These are phyloP conservation scores for Thalassia testudinum DNA, from an alignment of 116 monocot species.

Conservation along the genomic window DNA sequence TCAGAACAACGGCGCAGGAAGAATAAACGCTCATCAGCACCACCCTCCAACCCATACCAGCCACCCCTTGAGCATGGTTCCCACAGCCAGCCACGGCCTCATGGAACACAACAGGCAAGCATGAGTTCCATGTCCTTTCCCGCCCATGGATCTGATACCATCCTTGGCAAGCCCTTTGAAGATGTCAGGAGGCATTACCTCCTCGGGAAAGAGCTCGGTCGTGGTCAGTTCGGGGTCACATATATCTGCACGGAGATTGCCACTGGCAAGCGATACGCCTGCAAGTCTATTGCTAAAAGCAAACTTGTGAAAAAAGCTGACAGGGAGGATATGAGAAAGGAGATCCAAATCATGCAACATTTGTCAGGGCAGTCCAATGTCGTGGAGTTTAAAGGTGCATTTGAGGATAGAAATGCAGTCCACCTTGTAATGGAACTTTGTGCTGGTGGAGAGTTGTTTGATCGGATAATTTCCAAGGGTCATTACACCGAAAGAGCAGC, in stretches of 20 bases:
- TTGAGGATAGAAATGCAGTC: conserved; percentile 34
- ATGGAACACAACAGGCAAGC: no score
- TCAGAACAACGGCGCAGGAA: no score
- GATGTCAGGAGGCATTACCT: conserved; percentile 25
- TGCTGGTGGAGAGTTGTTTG: conserved; percentile 51
- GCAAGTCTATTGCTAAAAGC: conserved; percentile 52
- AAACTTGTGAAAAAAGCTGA: conserved; percentile 32
- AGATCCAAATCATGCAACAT: conserved; percentile 55
- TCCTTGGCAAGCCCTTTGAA: conserved; percentile 31
- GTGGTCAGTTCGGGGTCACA: conserved; percentile 50
- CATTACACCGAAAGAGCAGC: conserved; percentile 43
- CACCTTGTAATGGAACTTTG: conserved; percentile 57
- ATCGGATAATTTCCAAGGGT: conserved; percentile 41
- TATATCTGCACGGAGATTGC: conserved; percentile 29
- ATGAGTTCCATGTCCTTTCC: neutral
- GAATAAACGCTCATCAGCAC: no score
- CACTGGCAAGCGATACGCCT: conserved; percentile 28
- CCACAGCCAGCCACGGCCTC: no score
- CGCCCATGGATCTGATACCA: conserved; percentile 5
- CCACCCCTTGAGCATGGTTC: no score
- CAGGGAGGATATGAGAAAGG: conserved; percentile 34
- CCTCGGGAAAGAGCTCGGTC: conserved; percentile 48
- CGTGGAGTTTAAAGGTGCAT: conserved; percentile 56
- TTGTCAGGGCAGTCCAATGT: conserved; percentile 40
- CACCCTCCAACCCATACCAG: no score